Evolutionary conservation across 345 rosid genomes (phyloP).

Genomic region (Linum usitatissimum): DNA sequence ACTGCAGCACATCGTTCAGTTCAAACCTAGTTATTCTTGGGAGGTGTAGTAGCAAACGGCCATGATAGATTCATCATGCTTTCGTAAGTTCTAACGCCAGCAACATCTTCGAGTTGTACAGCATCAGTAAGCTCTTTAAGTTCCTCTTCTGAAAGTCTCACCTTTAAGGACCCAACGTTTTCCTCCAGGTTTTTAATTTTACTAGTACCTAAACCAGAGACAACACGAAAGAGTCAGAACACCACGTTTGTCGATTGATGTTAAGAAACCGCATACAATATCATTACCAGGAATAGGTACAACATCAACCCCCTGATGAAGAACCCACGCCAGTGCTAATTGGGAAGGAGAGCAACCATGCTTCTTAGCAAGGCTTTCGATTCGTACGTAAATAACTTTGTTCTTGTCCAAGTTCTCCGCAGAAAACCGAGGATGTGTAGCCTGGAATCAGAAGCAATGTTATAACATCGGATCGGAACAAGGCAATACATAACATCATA

Average conservation of each 20-base stretch:
- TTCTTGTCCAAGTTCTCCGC: conserved; percentile 39
- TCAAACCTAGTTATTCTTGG: not conserved
- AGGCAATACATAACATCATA: not conserved
- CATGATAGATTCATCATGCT: conserved; percentile 18
- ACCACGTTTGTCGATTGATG: not conserved
- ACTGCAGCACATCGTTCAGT: no score
- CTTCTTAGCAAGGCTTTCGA: conserved; percentile 30
- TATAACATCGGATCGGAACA: not conserved
- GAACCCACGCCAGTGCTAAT: conserved; percentile 48
- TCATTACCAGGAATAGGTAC: conserved; percentile 44
- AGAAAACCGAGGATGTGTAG: conserved; percentile 29
- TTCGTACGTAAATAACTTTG: conserved; percentile 25
- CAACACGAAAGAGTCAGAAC: not conserved
- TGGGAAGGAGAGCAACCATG: conserved; percentile 37
- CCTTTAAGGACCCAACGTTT: conserved; percentile 30
- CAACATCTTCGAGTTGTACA: conserved; percentile 36
- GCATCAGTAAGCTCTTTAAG: conserved; percentile 31
- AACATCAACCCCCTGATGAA: conserved; percentile 36
- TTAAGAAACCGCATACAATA: not conserved
- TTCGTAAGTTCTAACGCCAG: conserved; percentile 26
- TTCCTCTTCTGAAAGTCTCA: conserved; percentile 22
- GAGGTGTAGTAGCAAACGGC: conserved; percentile 35
- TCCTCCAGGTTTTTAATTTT: conserved; percentile 39
- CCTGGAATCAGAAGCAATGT: conserved; percentile 13
- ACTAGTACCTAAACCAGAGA: conserved; percentile 32